phyloP scores from a whole-genome alignment of 2,329 filamentous ascomycete species.

The Onygenales sp. region DNA sequence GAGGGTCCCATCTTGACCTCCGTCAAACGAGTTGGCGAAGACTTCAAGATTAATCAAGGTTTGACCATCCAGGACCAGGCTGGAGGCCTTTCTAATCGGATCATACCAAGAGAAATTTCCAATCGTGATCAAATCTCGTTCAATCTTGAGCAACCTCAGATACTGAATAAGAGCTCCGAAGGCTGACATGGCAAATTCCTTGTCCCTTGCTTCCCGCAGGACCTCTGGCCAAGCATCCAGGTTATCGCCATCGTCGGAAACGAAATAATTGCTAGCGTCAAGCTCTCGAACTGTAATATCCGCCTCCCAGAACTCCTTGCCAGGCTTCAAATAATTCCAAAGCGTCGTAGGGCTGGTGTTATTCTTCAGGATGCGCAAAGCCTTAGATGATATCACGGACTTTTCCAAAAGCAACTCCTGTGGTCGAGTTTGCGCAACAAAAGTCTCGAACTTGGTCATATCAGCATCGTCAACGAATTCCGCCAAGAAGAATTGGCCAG shows the following conservation, averaged over 20 bases:
- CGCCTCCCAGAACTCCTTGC: conserved; percentile 82
- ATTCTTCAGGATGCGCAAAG: conserved; percentile 87
- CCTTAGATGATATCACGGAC: conserved; percentile 74
- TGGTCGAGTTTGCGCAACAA: conserved; percentile 84
- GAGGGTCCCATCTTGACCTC: conserved; percentile 72
- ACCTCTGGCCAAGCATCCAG: conserved; percentile 67
- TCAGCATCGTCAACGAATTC: conserved; percentile 87
- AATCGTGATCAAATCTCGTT: conserved; percentile 75
- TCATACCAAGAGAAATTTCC: conserved; percentile 88
- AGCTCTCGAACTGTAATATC: conserved; percentile 76
- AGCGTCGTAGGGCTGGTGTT: conserved; percentile 87
- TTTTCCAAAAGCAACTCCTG: conserved; percentile 87
- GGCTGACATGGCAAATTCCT: conserved; percentile 80
- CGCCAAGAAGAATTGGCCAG: conserved; percentile 87
- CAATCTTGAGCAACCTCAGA: conserved; percentile 75
- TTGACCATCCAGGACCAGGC: conserved; percentile 85
- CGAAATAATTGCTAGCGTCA: conserved; percentile 69
- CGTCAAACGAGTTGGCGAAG: conserved; percentile 87
- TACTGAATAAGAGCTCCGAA: conserved; percentile 85
- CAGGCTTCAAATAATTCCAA: conserved; percentile 86
- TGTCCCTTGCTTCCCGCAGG: conserved; percentile 62
- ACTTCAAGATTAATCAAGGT: conserved; percentile 97
- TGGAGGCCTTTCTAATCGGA: conserved; percentile 83
- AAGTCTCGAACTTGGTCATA: conserved; percentile 93
- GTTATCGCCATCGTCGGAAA: conserved; percentile 46